Base-by-base conservation (phyloP, 768 basidiomycete genomes). In the Mycena chlorophos region DNA sequence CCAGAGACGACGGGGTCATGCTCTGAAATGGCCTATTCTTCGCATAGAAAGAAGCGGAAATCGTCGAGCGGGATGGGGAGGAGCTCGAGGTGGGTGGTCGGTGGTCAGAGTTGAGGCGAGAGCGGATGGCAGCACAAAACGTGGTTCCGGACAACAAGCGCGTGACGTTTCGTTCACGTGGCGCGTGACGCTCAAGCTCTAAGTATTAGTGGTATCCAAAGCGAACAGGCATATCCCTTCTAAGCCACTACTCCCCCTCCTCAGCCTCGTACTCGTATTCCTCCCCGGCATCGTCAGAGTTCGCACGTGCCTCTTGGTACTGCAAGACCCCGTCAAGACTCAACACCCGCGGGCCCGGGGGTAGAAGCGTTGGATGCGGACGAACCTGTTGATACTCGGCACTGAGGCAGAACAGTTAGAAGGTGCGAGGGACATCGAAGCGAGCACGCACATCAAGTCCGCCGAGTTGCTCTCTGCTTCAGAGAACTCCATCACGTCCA, bases 341-440 rank as follows among this genome's bases (percentile, higher is more conserved):
- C 39, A 49, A 1, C 26, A 37, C 39, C 57, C 38, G 54, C 39
- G 14, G 40, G 50, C 39, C 3, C 20, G 23, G 20, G 20, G 28
- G 19, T n/a, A 39, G 10, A 17, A 20, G 25, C 5, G 34, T 14
- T n/a, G 12, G 16, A 49, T 25, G 43, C 3, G 46, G 51, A 56
- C 72, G 60, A 63, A 84, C 88, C 78, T 91, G 91, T 68, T 94
- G 91, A 73, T 96, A 96, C 68, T 98, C 94, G 53, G 91, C 81
- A 56, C 89, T 91, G 50, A n/a, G 58, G 2, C 2, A 12, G 63
- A 29, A 61, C 34, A 16, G 22, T 23, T 58, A 8, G 8, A 55
- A 40, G 37, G n/a, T 37, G 30, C 27, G 25, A 55, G 28, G 28
- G 2, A 49, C 52, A 16, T 22, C 51, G 27, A 19, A 61, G 12